Percentiles rank a stretch among this genome's conserved stretches.
phyloP scores from a whole-genome alignment of 768 basidiomycete species.

The Gautieria morchelliformis region DNA sequence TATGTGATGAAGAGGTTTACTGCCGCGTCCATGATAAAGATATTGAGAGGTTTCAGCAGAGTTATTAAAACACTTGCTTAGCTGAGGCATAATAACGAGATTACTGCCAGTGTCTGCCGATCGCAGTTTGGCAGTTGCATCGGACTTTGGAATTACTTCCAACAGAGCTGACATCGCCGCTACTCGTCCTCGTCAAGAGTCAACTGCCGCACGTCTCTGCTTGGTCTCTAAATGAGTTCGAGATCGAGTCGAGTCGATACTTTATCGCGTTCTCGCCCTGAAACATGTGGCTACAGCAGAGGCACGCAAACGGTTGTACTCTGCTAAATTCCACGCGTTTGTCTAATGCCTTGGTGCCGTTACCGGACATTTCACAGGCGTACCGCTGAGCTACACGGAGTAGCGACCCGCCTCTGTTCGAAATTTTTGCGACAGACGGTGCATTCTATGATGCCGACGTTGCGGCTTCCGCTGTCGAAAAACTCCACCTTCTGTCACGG shows the following conservation, averaged over 20 bases:
- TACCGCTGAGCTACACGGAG: background rate
- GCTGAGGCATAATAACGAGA: background rate
- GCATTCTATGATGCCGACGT: background rate
- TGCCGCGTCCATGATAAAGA: background rate
- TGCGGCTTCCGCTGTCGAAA: background rate
- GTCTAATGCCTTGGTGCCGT: background rate
- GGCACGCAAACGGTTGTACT: background rate
- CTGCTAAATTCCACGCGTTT: background rate
- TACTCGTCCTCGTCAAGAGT: background rate
- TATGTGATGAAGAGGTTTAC: background rate
- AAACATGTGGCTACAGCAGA: background rate
- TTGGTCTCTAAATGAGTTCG: background rate
- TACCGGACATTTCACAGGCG: background rate
- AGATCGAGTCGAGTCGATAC: conserved; percentile 1
- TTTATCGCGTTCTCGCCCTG: background rate
- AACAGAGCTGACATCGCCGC: background rate
- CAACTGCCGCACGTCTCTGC: background rate
- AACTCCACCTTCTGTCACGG: background rate
- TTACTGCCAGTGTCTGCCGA: too few relatives aligned
- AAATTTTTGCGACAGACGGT: conserved; percentile 4
- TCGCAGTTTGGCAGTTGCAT: too few relatives aligned
- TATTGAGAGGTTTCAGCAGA: background rate
- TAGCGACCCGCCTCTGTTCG: background rate
- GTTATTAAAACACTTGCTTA: background rate
- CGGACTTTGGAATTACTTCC: background rate